Evolutionary conservation across 2,329 filamentous ascomycete genomes (phyloP).

Genomic region (Alternaria conjuncta): DNA sequence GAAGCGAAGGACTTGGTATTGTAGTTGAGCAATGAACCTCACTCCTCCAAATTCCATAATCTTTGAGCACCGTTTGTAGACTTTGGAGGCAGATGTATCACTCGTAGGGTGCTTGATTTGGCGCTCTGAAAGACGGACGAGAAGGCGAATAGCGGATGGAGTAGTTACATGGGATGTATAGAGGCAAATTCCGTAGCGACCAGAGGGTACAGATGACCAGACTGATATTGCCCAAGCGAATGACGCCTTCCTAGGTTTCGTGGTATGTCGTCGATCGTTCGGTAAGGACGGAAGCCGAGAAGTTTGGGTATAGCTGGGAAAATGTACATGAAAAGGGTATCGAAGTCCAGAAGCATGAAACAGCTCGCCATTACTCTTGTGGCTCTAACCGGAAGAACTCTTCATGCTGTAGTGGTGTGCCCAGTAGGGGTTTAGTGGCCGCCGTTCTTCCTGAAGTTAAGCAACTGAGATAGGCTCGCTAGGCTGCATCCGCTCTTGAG

Average conservation of each 20-base stretch:
- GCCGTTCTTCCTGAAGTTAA: slow-evolving; percentile 81
- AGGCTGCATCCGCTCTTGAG: slow-evolving; percentile 88
- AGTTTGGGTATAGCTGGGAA: slow-evolving; percentile 12
- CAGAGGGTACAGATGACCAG: neutral
- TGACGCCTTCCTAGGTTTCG: neutral
- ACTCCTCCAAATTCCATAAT: neutral
- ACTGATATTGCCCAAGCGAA: neutral
- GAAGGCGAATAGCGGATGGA: neutral
- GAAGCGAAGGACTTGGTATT: neutral
- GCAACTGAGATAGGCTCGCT: slow-evolving; percentile 80
- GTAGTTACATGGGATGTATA: neutral
- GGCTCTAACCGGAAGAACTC: neutral
- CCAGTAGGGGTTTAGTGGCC: slow-evolving; percentile 44
- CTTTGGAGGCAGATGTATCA: neutral
- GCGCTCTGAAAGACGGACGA: neutral
- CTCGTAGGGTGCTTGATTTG: neutral
- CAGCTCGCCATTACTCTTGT: slow-evolving; percentile 2
- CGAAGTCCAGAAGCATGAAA: slow-evolving; percentile 28
- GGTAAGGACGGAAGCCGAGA: neutral
- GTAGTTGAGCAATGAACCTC: neutral
- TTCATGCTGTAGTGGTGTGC: neutral
- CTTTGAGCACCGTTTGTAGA: neutral
- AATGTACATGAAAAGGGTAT: slow-evolving; percentile 38
- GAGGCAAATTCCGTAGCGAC: neutral
- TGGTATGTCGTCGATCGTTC: neutral